Evolutionary conservation across 176 grass and related monocot species (phyloP).

Genomic region (Aegilops longissima): DNA sequence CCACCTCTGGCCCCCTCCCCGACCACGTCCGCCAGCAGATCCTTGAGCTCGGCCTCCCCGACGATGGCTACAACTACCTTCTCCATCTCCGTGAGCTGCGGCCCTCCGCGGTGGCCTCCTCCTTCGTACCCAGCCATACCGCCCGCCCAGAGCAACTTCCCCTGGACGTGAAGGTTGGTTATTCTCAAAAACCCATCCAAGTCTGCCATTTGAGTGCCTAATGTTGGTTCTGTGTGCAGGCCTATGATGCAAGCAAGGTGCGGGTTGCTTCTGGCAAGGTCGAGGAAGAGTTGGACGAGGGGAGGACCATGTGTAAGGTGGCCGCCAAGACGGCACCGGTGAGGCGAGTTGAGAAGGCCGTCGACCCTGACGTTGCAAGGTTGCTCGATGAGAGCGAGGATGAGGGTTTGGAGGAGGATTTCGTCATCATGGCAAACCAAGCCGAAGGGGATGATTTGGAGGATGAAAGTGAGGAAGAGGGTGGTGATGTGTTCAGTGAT

Average conservation of each 20-base stretch:
- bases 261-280: slow-evolving; percentile 41
- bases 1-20: neutral
- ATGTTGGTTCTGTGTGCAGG: slow-evolving; percentile 36
- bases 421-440: slow-evolving; percentile 78
- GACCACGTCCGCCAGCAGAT: slow-evolving; percentile 75
- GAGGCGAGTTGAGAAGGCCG: slow-evolving; percentile 53
- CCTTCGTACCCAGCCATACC: slow-evolving; percentile 56
- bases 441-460: slow-evolving; percentile 46
- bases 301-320: slow-evolving; percentile 64
- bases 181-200: neutral
- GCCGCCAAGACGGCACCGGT: slow-evolving; percentile 53
- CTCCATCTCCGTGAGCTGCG: slow-evolving; percentile 86
- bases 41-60: slow-evolving; percentile 84
- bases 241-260: slow-evolving; percentile 84
- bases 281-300: slow-evolving; percentile 48
- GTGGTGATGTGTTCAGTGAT: slow-evolving; percentile 31
- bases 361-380: slow-evolving; percentile 67
- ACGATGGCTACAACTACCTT: slow-evolving; percentile 97
- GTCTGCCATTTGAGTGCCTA: neutral
- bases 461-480: slow-evolving; percentile 29
- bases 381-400: slow-evolving; percentile 77
- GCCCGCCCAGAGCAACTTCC: slow-evolving; percentile 52
- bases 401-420: slow-evolving; percentile 94
- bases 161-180: slow-evolving; percentile 80
- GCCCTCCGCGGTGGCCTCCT: slow-evolving; percentile 49